A percentile compares a stretch with the other conserved stretches of the same genome.
Evolutionary conservation across 306 rosid genomes (phyloP).

Genomic region (Begonia peltatifolia): DNA sequence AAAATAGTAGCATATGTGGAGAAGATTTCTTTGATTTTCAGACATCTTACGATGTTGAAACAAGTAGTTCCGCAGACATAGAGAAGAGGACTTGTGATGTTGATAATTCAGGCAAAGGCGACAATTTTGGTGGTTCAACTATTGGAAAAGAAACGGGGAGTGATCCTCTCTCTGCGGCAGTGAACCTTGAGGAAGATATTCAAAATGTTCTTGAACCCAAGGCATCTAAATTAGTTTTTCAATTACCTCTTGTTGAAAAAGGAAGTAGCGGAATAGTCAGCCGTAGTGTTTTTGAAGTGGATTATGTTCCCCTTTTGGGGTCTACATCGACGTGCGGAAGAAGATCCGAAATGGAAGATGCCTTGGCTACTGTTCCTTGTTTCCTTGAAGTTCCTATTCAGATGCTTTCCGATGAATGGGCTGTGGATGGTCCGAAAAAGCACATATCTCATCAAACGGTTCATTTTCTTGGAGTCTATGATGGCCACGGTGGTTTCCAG

Average conservation of each 20-base stretch:
- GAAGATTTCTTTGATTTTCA: conserved; percentile 51
- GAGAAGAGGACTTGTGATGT: conserved; percentile 25
- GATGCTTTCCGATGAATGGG: conserved; percentile 52
- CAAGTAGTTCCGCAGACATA: conserved; percentile 25
- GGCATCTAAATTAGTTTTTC: conserved; percentile 26
- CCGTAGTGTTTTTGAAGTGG: conserved; percentile 80
- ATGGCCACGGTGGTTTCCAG: conserved; percentile 92
- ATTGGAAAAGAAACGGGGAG: conserved; percentile 21
- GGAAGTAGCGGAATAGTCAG: conserved; percentile 24
- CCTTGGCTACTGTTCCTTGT: conserved; percentile 42
- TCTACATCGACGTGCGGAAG: conserved; percentile 54
- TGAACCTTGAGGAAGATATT: conserved; percentile 36
- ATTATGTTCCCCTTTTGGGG: conserved; percentile 77
- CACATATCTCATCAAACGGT: conserved; percentile 37
- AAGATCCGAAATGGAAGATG: conserved; percentile 96
- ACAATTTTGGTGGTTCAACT: conserved; percentile 18
- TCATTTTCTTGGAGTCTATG: conserved; percentile 83
- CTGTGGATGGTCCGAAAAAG: conserved; percentile 41
- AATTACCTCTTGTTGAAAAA: conserved; percentile 32
- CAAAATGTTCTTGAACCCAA: conserved; percentile 21
- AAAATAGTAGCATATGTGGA: conserved; percentile 56
- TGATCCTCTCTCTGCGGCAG: conserved; percentile 29
- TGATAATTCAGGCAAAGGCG: conserved; percentile 23
- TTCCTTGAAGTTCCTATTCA: conserved; percentile 54
- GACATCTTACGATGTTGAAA: conserved; percentile 29